These are phyloP conservation scores for Ustilago hordei DNA, from an alignment of 1,284 basidiomycete genomes.

Conservation along the genomic window DNA sequence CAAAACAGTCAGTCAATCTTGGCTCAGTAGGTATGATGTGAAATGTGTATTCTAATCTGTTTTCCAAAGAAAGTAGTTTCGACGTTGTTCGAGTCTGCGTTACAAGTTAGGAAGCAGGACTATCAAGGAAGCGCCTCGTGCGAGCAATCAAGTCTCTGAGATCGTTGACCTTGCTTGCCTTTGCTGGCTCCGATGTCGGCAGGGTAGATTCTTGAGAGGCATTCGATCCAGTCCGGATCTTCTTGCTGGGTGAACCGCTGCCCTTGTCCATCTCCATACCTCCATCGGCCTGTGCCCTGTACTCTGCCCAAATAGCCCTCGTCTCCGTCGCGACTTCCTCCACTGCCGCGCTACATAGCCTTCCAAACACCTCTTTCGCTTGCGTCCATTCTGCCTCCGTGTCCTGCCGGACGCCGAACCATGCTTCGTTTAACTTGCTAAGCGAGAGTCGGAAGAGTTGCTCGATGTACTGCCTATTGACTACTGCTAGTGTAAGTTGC, in stretches of 20 bases:
- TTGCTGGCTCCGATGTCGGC: not conserved
- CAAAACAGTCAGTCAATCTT: not conserved
- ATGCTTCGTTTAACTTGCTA: constrained; percentile 17
- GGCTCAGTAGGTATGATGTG: too few relatives aligned
- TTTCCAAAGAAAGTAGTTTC: not conserved
- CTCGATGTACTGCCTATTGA: constrained; percentile 22
- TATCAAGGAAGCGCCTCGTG: constrained; percentile 34
- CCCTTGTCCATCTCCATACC: not conserved
- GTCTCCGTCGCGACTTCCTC: constrained; percentile 33
- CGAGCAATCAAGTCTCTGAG: constrained; percentile 31
- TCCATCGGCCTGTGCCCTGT: not conserved
- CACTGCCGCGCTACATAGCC: constrained; percentile 23
- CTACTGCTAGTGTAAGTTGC: not conserved
- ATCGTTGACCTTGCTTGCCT: constrained; percentile 17
- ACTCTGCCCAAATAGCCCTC: constrained; percentile 16
- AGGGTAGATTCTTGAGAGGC: not conserved
- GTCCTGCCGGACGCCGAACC: constrained; percentile 20
- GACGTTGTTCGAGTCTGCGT: not conserved
- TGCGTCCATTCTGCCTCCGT: constrained; percentile 4
- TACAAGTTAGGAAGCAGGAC: not conserved
- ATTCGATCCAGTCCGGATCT: constrained; percentile 1
- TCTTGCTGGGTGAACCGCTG: constrained; percentile 1
- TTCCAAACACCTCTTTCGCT: constrained; percentile 9
- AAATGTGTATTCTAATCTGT: not conserved
- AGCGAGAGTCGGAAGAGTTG: constrained; percentile 29